A percentile compares a stretch with the other conserved stretches of the same genome.
phyloP scores from a whole-genome alignment of 2,329 filamentous ascomycete genomes.

The Periconia sp. region DNA sequence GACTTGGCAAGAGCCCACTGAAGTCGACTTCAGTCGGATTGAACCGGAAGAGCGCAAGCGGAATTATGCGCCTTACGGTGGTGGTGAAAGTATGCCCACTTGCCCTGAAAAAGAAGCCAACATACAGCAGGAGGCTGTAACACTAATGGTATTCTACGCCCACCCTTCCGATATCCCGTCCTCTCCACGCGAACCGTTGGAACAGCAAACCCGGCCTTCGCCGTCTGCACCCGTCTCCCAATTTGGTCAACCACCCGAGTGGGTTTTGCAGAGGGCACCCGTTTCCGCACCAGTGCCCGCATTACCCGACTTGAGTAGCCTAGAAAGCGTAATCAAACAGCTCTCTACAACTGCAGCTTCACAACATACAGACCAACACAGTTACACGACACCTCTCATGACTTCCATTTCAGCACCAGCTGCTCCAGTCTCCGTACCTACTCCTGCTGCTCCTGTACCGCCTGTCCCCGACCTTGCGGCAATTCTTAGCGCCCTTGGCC shows the following conservation, averaged over 20 bases:
- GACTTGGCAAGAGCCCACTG: slow-evolving; percentile 34
- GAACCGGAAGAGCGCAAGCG: slow-evolving; percentile 43
- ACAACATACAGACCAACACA: slow-evolving; percentile 12
- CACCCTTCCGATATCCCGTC: slow-evolving; percentile 49
- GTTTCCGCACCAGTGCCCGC: slow-evolving; percentile 12
- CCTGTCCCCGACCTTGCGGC: slow-evolving; percentile 23
- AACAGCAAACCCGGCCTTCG: slow-evolving; percentile 29
- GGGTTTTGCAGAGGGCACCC: slow-evolving; percentile 24
- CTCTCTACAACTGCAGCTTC: slow-evolving; percentile 17
- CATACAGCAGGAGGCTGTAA: slow-evolving; percentile 48
- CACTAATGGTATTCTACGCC: slow-evolving; percentile 51
- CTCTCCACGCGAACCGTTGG: slow-evolving; percentile 48
- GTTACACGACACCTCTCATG: slow-evolving; percentile 20
- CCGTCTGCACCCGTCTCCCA: slow-evolving; percentile 23
- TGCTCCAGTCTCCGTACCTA: slow-evolving; percentile 2
- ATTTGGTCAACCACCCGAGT: slow-evolving; percentile 43
- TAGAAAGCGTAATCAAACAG: slow-evolving; percentile 34
- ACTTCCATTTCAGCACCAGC: neutral
- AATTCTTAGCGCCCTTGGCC: slow-evolving; percentile 29
- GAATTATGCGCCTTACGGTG: slow-evolving; percentile 51
- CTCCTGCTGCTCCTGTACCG: slow-evolving; percentile 13
- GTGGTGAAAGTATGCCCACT: slow-evolving; percentile 42
- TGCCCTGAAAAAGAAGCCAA: slow-evolving; percentile 48
- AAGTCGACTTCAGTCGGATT: slow-evolving; percentile 49
- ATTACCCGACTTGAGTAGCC: slow-evolving; percentile 22